Evolutionary conservation across 108 stramenopile genomes (phyloP).

Genomic region (Aureococcus anophagefferens): DNA sequence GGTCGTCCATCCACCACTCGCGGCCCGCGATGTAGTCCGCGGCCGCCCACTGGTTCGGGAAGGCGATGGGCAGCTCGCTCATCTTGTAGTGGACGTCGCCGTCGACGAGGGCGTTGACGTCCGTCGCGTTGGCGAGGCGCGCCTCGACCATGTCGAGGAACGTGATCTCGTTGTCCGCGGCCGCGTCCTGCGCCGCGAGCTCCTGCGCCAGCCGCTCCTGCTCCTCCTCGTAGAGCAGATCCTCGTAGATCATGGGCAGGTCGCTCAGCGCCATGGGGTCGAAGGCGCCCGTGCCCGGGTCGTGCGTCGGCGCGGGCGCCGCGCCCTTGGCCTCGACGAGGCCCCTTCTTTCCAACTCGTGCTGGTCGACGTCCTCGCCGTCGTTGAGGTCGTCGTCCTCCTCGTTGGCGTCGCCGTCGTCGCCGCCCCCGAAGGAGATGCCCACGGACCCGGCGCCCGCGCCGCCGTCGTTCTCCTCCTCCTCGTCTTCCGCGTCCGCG

Average conservation of each 20-base stretch:
- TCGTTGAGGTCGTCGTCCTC: background rate
- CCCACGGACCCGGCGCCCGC: slow-evolving; percentile 2
- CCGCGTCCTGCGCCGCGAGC: too few relatives aligned
- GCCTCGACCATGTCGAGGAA: background rate
- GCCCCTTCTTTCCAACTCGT: background rate
- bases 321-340: background rate
- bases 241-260: background rate
- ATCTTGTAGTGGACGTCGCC: background rate
- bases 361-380: background rate
- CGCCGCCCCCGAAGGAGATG: slow-evolving; percentile 4
- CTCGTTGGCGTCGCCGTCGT: background rate
- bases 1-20: background rate
- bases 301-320: background rate
- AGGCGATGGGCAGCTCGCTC: background rate
- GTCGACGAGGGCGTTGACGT: background rate
- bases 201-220: background rate
- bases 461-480: background rate
- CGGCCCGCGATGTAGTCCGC: background rate
- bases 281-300: background rate
- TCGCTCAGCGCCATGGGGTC: background rate
- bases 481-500: background rate
- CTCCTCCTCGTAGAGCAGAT: background rate
- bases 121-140: background rate
- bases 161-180: too few relatives aligned
- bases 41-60: background rate